Evolutionary conservation across 2,329 filamentous ascomycete species (phyloP).

Genomic region (Harringtonia aguacate): DNA sequence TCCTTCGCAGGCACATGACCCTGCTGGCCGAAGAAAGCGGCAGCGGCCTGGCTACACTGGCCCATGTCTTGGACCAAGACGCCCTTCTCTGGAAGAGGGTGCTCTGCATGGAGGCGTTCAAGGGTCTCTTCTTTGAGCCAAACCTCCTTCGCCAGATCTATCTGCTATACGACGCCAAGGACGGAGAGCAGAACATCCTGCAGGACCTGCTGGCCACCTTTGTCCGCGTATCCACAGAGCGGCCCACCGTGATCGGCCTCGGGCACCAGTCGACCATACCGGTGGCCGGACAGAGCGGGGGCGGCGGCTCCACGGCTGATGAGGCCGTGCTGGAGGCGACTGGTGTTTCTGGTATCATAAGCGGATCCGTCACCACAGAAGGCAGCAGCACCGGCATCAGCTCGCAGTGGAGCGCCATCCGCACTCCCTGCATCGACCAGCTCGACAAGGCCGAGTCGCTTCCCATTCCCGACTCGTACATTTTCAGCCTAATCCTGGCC

Average conservation of each 20-base stretch:
- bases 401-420: conserved; percentile 79
- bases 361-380: conserved; percentile 55
- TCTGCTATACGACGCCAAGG: conserved; percentile 62
- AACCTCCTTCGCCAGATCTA: conserved; percentile 71
- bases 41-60: conserved; percentile 70
- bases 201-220: conserved; percentile 78
- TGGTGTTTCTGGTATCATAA: conserved; percentile 79
- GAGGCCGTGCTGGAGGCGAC: conserved; percentile 84
- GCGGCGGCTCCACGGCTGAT: conserved; percentile 53
- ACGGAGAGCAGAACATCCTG: conserved; percentile 65
- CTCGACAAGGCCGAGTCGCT: conserved; percentile 87
- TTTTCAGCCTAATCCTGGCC: conserved; percentile 79
- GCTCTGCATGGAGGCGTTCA: conserved; percentile 83
- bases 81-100: conserved; percentile 76
- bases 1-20: conserved; percentile 67
- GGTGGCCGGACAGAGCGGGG: conserved; percentile 43
- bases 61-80: conserved; percentile 81
- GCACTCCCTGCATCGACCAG: conserved; percentile 84
- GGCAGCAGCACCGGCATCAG: conserved; percentile 70
- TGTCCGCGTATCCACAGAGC: conserved; percentile 87
- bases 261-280: conserved; percentile 83
- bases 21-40: conserved; percentile 71
- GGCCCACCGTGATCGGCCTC: conserved; percentile 77
- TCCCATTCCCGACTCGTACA: conserved; percentile 77
- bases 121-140: conserved; percentile 74